Evolutionary conservation across 129 eudicot genomes (phyloP).

Genomic region (Chrysanthemum makinoi): DNA sequence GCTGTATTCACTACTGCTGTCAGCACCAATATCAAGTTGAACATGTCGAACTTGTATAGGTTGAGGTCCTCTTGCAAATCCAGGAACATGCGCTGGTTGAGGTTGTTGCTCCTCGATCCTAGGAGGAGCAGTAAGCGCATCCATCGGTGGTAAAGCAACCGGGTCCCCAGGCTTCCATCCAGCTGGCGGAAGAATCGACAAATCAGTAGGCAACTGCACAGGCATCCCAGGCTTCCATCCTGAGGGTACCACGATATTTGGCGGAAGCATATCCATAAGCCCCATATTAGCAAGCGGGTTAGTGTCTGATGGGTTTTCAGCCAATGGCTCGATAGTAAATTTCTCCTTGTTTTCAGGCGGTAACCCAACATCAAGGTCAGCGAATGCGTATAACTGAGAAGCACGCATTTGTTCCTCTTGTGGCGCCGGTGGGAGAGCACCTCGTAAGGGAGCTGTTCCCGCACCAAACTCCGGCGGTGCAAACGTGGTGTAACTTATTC

Average conservation of each 20-base stretch:
- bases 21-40: slow-evolving; percentile 82
- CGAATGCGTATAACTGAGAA: slow-evolving; percentile 68
- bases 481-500: slow-evolving; percentile 92
- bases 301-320: slow-evolving; percentile 44
- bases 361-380: slow-evolving; percentile 81
- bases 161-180: slow-evolving; percentile 99
- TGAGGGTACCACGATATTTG: slow-evolving; percentile 73
- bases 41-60: slow-evolving; percentile 84
- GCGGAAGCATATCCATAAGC: slow-evolving; percentile 61
- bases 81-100: slow-evolving; percentile 47
- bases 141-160: slow-evolving; percentile 78
- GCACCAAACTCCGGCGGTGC: slow-evolving; percentile 98
- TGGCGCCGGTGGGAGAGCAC: slow-evolving; percentile 97
- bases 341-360: slow-evolving; percentile 66
- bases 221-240: slow-evolving; percentile 99
- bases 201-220: slow-evolving; percentile 74
- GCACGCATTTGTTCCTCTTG: slow-evolving; percentile 99
- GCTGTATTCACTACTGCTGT: slow-evolving; percentile 78
- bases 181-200: slow-evolving; percentile 78
- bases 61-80: slow-evolving; percentile 48
- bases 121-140: slow-evolving; percentile 46
- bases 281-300: slow-evolving; percentile 47
- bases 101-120: slow-evolving; percentile 51
- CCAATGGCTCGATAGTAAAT: slow-evolving; percentile 55
- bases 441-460: slow-evolving; percentile 82